Percentiles rank a stretch among this genome's conserved stretches.
phyloP scores from a whole-genome alignment of 331 rosid genomes.

The Quercus lobata region DNA sequence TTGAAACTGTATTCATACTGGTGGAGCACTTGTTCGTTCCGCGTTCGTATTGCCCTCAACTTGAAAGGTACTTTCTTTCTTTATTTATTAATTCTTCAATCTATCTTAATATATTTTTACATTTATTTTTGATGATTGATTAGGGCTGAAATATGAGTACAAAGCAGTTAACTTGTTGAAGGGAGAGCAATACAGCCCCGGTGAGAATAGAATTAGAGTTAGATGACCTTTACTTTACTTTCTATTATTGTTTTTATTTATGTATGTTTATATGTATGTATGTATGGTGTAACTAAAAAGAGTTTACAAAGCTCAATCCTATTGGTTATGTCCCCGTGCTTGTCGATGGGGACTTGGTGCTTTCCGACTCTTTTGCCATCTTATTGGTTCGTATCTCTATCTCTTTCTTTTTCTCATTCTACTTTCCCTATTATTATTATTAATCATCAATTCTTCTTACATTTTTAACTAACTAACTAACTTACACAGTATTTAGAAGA shows the following conservation, averaged over 20 bases:
- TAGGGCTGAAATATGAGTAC: slow-evolving; percentile 61
- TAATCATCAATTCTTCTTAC: not conserved
- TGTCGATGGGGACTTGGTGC: slow-evolving; percentile 42
- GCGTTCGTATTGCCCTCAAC: slow-evolving; percentile 78
- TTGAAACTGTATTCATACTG: slow-evolving; percentile 60
- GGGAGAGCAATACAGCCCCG: slow-evolving; percentile 61
- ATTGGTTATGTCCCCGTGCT: slow-evolving; percentile 73
- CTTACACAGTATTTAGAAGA: slow-evolving; percentile 59
- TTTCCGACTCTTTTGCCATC: slow-evolving; percentile 78
- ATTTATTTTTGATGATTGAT: not conserved
- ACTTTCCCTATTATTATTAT: not conserved
- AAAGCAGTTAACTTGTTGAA: slow-evolving; percentile 49
- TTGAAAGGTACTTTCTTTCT: slow-evolving; percentile 46
- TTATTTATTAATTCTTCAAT: slow-evolving; percentile 9
- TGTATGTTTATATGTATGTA: too few relatives aligned
- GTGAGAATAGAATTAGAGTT: slow-evolving; percentile 10
- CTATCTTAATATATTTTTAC: not conserved
- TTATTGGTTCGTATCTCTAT: slow-evolving; percentile 33
- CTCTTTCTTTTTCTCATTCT: not conserved
- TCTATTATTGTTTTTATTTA: too few relatives aligned
- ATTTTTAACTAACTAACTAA: too few relatives aligned
- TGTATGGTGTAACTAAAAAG: slow-evolving; percentile 18
- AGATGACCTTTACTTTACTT: too few relatives aligned
- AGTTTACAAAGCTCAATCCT: slow-evolving; percentile 62
- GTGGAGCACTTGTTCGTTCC: slow-evolving; percentile 65